Conservation (phyloP, 768 basidiomycete species). For the Leucocoprinus sp. region DNA sequence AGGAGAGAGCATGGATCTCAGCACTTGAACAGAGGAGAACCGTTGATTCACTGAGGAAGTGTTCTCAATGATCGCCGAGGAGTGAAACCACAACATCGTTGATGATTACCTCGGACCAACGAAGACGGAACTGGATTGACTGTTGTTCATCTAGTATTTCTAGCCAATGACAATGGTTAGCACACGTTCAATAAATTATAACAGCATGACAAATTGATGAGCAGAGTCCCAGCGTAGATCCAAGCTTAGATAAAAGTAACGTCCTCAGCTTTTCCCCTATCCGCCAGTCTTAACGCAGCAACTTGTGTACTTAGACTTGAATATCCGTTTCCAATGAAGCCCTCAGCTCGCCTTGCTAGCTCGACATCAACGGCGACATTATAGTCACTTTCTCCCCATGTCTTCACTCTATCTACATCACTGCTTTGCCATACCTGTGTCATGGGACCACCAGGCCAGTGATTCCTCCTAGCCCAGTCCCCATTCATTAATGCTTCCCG, state of each 20-base stretch:
- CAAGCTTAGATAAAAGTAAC: conserved; percentile 27
- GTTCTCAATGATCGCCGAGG: too few species aligned
- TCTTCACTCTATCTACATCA: conserved; percentile 24
- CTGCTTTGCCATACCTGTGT: conserved; percentile 32
- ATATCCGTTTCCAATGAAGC: conserved; percentile 41
- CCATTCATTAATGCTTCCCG: conserved; percentile 27
- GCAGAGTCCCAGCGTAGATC: background rate
- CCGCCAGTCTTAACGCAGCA: conserved; percentile 32
- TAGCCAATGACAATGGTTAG: too few species aligned
- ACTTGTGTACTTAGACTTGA: conserved; percentile 39
- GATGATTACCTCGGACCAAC: too few species aligned
- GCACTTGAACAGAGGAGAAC: too few species aligned
- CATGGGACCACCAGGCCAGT: conserved; percentile 36
- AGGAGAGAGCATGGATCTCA: conserved; percentile 29
- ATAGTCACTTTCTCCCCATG: conserved; percentile 32
- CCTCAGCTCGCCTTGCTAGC: conserved; percentile 32
- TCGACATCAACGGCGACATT: conserved; percentile 38
- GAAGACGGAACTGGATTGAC: too few species aligned
- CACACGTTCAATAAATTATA: background rate
- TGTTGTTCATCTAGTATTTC: too few species aligned
- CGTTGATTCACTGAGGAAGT: too few species aligned
- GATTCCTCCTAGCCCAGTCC: conserved; percentile 23
- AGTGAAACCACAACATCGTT: too few species aligned
- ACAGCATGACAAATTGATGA: too few species aligned
- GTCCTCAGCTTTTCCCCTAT: conserved; percentile 26